Conservation (phyloP, 2,329 filamentous ascomycete genomes). For the Sporothrix pseudoabietina region DNA sequence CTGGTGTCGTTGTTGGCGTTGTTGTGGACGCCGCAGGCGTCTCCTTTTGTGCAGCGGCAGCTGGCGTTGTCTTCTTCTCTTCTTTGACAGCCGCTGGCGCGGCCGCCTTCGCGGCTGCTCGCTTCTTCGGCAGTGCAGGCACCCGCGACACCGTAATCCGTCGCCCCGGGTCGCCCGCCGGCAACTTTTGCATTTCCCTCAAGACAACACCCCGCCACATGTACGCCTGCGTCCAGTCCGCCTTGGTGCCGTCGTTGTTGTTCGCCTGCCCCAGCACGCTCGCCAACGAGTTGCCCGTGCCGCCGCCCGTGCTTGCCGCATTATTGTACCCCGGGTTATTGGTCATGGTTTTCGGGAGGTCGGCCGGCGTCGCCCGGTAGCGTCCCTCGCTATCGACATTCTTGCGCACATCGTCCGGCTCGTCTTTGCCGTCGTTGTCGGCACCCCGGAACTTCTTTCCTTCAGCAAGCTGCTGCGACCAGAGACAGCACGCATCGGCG, state of each 20-base stretch:
- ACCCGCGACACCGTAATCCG: constrained; percentile 48
- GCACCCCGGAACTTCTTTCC: constrained; percentile 44
- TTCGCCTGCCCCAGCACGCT: constrained; percentile 18
- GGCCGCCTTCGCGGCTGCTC: background rate
- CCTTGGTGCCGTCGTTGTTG: constrained; percentile 31
- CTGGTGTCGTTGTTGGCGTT: constrained; percentile 30
- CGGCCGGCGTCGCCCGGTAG: constrained; percentile 48
- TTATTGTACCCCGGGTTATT: constrained; percentile 33
- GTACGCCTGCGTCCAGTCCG: constrained; percentile 48
- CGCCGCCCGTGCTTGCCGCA: constrained; percentile 35
- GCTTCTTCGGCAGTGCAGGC: constrained; percentile 35
- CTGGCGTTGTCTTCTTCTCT: background rate
- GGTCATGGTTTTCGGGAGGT: constrained; percentile 38
- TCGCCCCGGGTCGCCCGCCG: constrained; percentile 49
- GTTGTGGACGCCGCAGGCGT: background rate
- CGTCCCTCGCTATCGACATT: constrained; percentile 51
- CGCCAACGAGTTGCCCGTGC: constrained; percentile 20
- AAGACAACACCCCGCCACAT: constrained; percentile 54
- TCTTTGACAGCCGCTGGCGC: background rate
- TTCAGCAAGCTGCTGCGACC: constrained; percentile 51
- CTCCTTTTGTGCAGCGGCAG: background rate
- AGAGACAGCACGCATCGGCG: constrained; percentile 69
- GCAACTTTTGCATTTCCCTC: constrained; percentile 48
- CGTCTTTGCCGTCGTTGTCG: constrained; percentile 39
- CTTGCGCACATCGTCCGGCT: constrained; percentile 37